Evolutionary conservation across 345 rosid genomes (phyloP).

Genomic region (Hypericum androsaemum): DNA sequence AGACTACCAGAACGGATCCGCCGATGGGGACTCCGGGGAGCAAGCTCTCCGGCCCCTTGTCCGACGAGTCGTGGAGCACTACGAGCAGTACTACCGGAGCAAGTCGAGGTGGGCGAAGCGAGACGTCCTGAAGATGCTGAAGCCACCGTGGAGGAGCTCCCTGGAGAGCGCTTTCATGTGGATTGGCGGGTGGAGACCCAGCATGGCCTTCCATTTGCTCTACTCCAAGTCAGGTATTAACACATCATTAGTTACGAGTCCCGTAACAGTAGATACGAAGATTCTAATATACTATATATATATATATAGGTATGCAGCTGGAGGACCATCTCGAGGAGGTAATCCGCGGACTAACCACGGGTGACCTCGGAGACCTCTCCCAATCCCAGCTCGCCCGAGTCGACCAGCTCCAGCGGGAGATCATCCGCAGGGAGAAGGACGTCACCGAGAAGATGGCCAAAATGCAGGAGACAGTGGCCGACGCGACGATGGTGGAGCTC

Average conservation of each 20-base stretch:
- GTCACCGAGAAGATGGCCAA: constrained; percentile 29
- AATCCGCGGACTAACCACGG: constrained; percentile 22
- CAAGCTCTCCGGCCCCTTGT: constrained; percentile 11
- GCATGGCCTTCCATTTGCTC: constrained; percentile 41
- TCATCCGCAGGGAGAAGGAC: constrained; percentile 27
- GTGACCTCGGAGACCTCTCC: constrained; percentile 34
- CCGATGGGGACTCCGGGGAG: not conserved
- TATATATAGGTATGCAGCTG: constrained; percentile 36
- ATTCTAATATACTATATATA: no score
- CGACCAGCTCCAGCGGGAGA: constrained; percentile 24
- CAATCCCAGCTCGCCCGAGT: constrained; percentile 21
- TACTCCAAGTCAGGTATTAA: constrained; percentile 32
- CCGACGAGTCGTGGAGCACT: constrained; percentile 27
- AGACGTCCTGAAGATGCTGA: constrained; percentile 24
- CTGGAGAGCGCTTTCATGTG: constrained; percentile 42
- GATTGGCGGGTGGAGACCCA: constrained; percentile 50
- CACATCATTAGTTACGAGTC: no score
- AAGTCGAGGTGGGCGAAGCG: constrained; percentile 26
- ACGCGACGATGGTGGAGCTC: constrained; percentile 37
- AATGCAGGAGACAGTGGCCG: constrained; percentile 34
- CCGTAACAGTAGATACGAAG: no score
- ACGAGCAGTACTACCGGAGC: constrained; percentile 30
- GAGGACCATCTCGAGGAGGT: constrained; percentile 23
- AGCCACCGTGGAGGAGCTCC: constrained; percentile 37
- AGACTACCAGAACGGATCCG: not conserved